Percentiles rank a stretch among this genome's conserved stretches.
phyloP scores from a whole-genome alignment of 2,329 filamentous ascomycete genomes.

The Dactylellina cionopaga region DNA sequence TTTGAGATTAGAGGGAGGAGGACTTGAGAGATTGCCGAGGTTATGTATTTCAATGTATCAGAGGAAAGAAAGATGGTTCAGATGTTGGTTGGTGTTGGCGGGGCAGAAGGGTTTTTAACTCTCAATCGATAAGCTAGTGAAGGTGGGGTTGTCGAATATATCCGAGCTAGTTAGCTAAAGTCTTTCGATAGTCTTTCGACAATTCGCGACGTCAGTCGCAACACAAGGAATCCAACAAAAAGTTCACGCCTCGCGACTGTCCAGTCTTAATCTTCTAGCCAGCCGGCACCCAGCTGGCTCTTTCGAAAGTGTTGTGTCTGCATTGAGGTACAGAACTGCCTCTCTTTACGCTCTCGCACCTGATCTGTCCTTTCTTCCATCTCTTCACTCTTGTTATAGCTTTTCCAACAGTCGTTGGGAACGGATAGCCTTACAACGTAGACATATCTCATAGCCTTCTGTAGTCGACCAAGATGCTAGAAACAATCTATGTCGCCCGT shows the following conservation, averaged over 20 bases:
- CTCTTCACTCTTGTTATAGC: too few species aligned
- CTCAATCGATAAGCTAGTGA: neutral
- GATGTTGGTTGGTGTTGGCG: neutral
- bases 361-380: too few species aligned
- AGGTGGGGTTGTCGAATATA: neutral
- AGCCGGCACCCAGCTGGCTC: neutral
- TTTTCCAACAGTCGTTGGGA: too few species aligned
- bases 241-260: neutral
- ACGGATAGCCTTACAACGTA: too few species aligned
- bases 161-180: conserved; percentile 12
- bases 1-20: neutral
- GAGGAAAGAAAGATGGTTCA: neutral
- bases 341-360: too few species aligned
- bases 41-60: neutral
- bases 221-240: conserved; percentile 22
- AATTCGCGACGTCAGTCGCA: conserved; percentile 7
- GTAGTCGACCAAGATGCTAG: conserved; percentile 68
- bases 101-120: neutral
- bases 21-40: neutral
- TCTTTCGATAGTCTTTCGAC: too few species aligned
- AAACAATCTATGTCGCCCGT: conserved; percentile 77
- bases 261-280: neutral
- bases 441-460: neutral
- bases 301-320: too few species aligned
- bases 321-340: too few species aligned